A percentile compares a stretch with the other conserved stretches of the same genome.
Conservation (phyloP, 306 rosid species). For the Vigna reflexopilosa region DNA sequence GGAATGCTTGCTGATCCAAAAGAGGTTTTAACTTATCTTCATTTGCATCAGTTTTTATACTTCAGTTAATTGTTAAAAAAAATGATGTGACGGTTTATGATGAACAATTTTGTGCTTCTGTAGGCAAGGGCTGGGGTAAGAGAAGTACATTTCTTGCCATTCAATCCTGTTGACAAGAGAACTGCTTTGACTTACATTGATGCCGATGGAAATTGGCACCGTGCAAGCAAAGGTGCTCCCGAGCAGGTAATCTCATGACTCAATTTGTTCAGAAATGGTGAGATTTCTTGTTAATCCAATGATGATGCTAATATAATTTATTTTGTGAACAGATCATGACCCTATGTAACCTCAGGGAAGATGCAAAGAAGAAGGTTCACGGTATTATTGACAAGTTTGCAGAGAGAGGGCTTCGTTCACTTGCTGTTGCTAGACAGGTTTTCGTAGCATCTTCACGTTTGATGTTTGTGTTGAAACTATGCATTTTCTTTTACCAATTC, state of each 20-base stretch:
- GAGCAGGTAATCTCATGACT: slow-evolving; percentile 73
- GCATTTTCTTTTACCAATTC: slow-evolving; percentile 12
- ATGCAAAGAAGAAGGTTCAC: slow-evolving; percentile 73
- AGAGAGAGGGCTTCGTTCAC: slow-evolving; percentile 96
- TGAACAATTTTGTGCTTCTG: slow-evolving; percentile 27
- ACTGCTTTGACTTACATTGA: slow-evolving; percentile 98
- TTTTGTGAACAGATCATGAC: slow-evolving; percentile 63
- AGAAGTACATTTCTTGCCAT: slow-evolving; percentile 93
- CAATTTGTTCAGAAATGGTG: slow-evolving; percentile 22
- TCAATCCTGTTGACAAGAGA: slow-evolving; percentile 97
- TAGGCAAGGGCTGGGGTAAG: slow-evolving; percentile 91
- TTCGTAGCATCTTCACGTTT: slow-evolving; percentile 18
- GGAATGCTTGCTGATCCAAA: slow-evolving; percentile 99
- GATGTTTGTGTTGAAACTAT: background rate
- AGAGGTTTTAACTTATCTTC: slow-evolving; percentile 63
- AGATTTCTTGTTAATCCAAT: background rate
- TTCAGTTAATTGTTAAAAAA: slow-evolving; percentile 21
- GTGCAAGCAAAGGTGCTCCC: slow-evolving; percentile 99
- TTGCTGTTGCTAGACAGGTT: slow-evolving; percentile 97
- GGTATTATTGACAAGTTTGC: slow-evolving; percentile 88
- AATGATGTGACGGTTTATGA: slow-evolving; percentile 6
- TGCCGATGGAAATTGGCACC: slow-evolving; percentile 80
- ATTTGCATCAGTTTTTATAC: slow-evolving; percentile 21
- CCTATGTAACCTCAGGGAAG: slow-evolving; percentile 88
- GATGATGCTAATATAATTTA: slow-evolving; percentile 37